These are phyloP conservation scores for Hypomontagnella monticulosa DNA, from an alignment of 495 filamentous ascomycete species.

Conservation along the genomic window DNA sequence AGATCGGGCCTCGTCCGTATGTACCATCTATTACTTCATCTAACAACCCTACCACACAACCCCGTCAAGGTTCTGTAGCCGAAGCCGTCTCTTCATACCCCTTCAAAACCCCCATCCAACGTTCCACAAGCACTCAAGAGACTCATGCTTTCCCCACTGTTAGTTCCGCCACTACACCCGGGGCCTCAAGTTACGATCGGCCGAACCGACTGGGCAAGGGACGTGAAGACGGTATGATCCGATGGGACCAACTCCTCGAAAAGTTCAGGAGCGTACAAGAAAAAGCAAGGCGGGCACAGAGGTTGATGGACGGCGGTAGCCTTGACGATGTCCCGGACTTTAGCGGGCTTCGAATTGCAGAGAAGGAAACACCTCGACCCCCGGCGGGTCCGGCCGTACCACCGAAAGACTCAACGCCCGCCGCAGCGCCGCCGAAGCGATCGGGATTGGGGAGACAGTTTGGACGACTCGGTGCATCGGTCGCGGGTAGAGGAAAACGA, in stretches of 20 bases:
- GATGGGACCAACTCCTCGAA: constrained; percentile 94
- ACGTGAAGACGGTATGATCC: constrained; percentile 83
- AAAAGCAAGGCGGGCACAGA: constrained; percentile 64
- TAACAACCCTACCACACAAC: constrained; percentile 38
- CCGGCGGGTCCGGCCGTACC: constrained; percentile 49
- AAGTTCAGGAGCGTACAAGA: constrained; percentile 95
- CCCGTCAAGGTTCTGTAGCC: constrained; percentile 53
- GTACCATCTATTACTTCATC: constrained; percentile 49
- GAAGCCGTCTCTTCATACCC: constrained; percentile 51
- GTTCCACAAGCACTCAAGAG: constrained; percentile 42
- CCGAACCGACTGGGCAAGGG: constrained; percentile 79
- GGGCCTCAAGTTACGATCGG: constrained; percentile 72
- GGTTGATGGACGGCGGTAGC: constrained; percentile 46
- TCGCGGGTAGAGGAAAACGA: constrained; percentile 66
- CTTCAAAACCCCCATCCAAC: constrained; percentile 24
- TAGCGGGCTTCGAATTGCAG: constrained; percentile 55
- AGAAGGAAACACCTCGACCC: constrained; percentile 48
- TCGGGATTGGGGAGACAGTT: constrained; percentile 73
- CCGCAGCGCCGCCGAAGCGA: constrained; percentile 59
- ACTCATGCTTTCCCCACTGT: constrained; percentile 44
- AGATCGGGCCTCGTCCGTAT: constrained; percentile 83
- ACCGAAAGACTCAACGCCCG: constrained; percentile 53
- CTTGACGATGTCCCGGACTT: constrained; percentile 53
- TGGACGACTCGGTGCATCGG: constrained; percentile 72
- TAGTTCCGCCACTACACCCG: constrained; percentile 59